These are phyloP conservation scores for Trichomonascaceae sp. DNA, from an alignment of 1,139 yeast genomes.

Conservation along the genomic window DNA sequence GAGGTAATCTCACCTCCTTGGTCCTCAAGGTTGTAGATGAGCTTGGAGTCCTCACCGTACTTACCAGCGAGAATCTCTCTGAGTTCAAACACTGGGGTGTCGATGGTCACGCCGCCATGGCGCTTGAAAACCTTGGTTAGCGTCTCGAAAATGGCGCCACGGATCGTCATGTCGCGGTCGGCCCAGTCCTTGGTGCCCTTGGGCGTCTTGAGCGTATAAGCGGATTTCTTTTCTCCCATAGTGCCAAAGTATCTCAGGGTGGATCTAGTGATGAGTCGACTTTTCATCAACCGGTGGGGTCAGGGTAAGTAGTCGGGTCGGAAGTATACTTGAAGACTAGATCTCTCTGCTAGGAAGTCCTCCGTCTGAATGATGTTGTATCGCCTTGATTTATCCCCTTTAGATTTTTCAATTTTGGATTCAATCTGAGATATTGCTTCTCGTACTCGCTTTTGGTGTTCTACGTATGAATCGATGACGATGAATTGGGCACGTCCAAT, in stretches of 20 bases:
- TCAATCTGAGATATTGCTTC: too few relatives aligned
- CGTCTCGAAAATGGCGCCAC: constrained; percentile 72
- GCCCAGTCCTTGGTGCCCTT: constrained; percentile 97
- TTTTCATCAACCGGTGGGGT: too few relatives aligned
- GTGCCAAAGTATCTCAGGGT: not conserved
- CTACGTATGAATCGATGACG: too few relatives aligned
- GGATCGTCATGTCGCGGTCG: constrained; percentile 89
- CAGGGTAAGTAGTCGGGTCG: too few relatives aligned
- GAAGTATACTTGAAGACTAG: too few relatives aligned
- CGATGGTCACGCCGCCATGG: constrained; percentile 96
- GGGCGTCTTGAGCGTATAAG: constrained; percentile 75
- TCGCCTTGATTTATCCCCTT: too few relatives aligned
- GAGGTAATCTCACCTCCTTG: constrained; percentile 98
- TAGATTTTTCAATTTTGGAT: too few relatives aligned
- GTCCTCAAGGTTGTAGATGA: constrained; percentile 89
- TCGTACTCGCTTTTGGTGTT: too few relatives aligned
- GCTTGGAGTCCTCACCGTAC: constrained; percentile 94
- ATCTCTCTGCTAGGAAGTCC: too few relatives aligned
- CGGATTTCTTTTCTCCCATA: not conserved
- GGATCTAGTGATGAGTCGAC: too few relatives aligned
- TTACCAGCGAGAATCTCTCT: constrained; percentile 93
- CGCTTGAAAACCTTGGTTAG: constrained; percentile 68
- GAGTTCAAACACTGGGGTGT: constrained; percentile 93
- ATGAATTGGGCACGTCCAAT: too few relatives aligned
- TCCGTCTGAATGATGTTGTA: too few relatives aligned